phyloP scores from a whole-genome alignment of 805 yeast genomes.

The Myxozyma geophila region DNA sequence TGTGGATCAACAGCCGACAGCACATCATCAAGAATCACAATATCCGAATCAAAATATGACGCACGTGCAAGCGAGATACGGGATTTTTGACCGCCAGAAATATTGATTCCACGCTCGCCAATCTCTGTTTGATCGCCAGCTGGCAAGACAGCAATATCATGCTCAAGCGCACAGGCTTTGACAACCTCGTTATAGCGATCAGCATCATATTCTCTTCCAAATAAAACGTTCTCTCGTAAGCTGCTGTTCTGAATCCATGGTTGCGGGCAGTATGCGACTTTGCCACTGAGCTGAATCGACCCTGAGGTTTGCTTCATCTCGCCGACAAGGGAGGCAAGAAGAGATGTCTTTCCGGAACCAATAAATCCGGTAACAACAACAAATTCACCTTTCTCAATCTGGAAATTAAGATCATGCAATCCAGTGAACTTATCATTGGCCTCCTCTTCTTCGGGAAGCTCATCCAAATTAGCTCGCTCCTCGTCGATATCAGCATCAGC shows the following conservation, averaged over 20 bases:
- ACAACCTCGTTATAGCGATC: slow-evolving; percentile 59
- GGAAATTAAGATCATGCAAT: slow-evolving; percentile 56
- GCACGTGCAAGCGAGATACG: slow-evolving; percentile 83
- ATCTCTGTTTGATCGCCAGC: slow-evolving; percentile 83
- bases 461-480: slow-evolving; percentile 40
- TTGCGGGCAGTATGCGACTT: slow-evolving; percentile 59
- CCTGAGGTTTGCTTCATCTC: slow-evolving; percentile 66
- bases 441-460: slow-evolving; percentile 29
- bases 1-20: slow-evolving; percentile 87
- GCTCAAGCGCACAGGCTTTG: slow-evolving; percentile 65
- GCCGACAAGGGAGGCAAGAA: slow-evolving; percentile 73
- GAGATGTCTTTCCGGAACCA: slow-evolving; percentile 81
- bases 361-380: slow-evolving; percentile 77
- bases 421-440: slow-evolving; percentile 12
- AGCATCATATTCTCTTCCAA: slow-evolving; percentile 62
- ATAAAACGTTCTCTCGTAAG: slow-evolving; percentile 70
- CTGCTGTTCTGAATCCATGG: slow-evolving; percentile 89
- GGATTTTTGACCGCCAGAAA: slow-evolving; percentile 92
- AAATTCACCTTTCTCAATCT: slow-evolving; percentile 67
- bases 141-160: slow-evolving; percentile 68
- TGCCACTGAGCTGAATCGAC: slow-evolving; percentile 57
- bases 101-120: slow-evolving; percentile 87
- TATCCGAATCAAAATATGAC: slow-evolving; percentile 68
- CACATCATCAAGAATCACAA: slow-evolving; percentile 77
- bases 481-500: slow-evolving; percentile 1